Base-by-base conservation (phyloP, 2,329 filamentous ascomycete genomes). In the Colletotrichum phormii region DNA sequence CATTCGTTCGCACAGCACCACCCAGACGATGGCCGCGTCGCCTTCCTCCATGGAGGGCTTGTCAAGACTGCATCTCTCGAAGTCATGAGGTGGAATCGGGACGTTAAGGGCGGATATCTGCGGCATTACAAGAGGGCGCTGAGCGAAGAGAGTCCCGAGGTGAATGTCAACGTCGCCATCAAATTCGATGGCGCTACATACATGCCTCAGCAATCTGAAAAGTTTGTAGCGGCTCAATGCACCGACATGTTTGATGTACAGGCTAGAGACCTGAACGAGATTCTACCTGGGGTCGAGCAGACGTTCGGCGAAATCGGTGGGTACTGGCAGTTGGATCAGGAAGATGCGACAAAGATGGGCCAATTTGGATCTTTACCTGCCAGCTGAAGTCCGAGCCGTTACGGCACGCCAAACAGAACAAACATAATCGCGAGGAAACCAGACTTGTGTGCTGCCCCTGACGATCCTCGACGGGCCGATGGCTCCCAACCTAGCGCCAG, bases 1-100 rank as follows among this genome's bases (percentile, higher is more conserved):
- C 69, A 72, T 13, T 68, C 69, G 13, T 64, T 72, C 53, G 69
- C 69, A 22, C 69, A 72, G 33, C 31, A 72, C 37, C 69, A 72
- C 54, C 69, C 69, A n/a, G 69, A 72, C 26, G 64, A 72, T 22
- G 69, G 54, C 3, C 42, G 65, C 12, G 59, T 72, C 13, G 65
- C 59, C 5, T 71, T 71, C 8, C 64, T 71, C 1, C 68, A 71
- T 24, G 68, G 68, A 8, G 68, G 68, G 2, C 64, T 71, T 3
- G 57, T 59, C n/a, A 72, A 69, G 53, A 72, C 69, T 22, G 69
- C 33, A 7, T 53, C 69, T 0, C 69, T 63, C 5, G 69, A 72
- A 31, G 69, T 72, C 37, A 63, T 69, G 64, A 24, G 49, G 1
- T 72, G 63, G 64, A 69, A 63, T 13, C 69, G 69, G 8, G 63